Evolutionary conservation across 225 moss, liverwort and hornwort species (phyloP), one percentile per base, ranked within the genome.

Genomic region (Bryum argenteum): DNA sequence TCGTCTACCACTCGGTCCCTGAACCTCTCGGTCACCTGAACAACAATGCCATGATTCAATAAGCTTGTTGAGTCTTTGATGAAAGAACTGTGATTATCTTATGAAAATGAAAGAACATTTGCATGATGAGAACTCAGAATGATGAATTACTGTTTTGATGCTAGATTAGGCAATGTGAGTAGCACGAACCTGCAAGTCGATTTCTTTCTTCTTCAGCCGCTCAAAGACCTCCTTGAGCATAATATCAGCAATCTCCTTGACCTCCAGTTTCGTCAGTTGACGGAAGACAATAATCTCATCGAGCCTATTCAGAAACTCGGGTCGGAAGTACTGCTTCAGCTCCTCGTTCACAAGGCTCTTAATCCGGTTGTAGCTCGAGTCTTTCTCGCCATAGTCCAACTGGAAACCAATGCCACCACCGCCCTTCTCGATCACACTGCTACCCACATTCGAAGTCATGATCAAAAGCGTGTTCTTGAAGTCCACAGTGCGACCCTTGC

Each of bases 351-450:
- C 96, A 19, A 96, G 81, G 72, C 93, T 96, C 83, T 96, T 96
- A 47, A 96, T 96, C 40, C 96, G 81, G 81, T 96, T 96, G 77
- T 96, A 96, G 61, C 96, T 96, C 23, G 93, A 93, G 77, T 96
- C 96, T 70, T 93, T 93, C 79, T 96, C 96, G 37, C 96, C 96
- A 28, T 96, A 96, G 63, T 96, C 96, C 54, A 96, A 71, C 86
- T 96, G 96, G 77, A 96, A 96, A n/a, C 96, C 96, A 71, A 96
- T 96, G 2, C 96, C 96, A 58, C 96, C 96, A 10, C 96, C 96
- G 19, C 96, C 96, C 66, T 96, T 96, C 77, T 96, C 96, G 48
- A 96, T 96, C 1, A 96, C 93, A 65, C 96, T 96, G 61, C 93
- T 93, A 26, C 96, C 96, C 11, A 96, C 96, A 10, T 96, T 96